Base-by-base conservation (phyloP, 352 stramenopile genomes). In the Albugo laibachii region DNA sequence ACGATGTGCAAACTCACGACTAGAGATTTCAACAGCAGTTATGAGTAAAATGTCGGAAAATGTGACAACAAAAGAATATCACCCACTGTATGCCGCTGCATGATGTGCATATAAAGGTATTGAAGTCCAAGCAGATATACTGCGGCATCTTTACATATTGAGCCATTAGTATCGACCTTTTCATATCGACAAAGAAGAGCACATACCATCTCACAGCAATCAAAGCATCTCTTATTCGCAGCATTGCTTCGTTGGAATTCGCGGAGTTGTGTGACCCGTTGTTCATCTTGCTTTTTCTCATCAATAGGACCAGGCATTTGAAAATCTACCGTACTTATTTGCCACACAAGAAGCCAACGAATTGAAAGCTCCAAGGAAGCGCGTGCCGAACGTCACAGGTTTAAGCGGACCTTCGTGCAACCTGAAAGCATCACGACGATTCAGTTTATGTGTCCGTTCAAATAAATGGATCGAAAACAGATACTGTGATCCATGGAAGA, bases 61-160 rank as follows among this genome's bases (percentile, higher is more conserved):
- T 24, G 3, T 24, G 3, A 24, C 8, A 8, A 43, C 16, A 19
- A 19, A 43, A 19, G 8, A 43, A 24, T 24, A 19, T 43, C 38
- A 43, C 77, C 63, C 62, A 92, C 80, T 96, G 85, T 58, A 96
- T 93, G 48, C 85, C 85, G 45, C 82, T 95, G 59, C 85, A 96
- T 1, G 81, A 66, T 18, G 85, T 96, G 66, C 85, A 96, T n/a
- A 95, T 80, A 47, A 95, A 96, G 27, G 83, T 96, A 55, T 93
- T 93, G 63, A 95, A 95, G 54, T 94, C 83, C 49, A 92, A 58
- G 41, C 83, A 91, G 36, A 95, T 65, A 53, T 94, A 95, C 50
- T 95, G 83, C 16, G 84, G 84, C 65, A 88, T 88, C 80, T 92
- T 51, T 43, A 21, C 24, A 19, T 36, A 43, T 24, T 3, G 3